These are phyloP conservation scores for Oidium heveae DNA, from an alignment of 2,329 filamentous ascomycete genomes.

Conservation along the genomic window DNA sequence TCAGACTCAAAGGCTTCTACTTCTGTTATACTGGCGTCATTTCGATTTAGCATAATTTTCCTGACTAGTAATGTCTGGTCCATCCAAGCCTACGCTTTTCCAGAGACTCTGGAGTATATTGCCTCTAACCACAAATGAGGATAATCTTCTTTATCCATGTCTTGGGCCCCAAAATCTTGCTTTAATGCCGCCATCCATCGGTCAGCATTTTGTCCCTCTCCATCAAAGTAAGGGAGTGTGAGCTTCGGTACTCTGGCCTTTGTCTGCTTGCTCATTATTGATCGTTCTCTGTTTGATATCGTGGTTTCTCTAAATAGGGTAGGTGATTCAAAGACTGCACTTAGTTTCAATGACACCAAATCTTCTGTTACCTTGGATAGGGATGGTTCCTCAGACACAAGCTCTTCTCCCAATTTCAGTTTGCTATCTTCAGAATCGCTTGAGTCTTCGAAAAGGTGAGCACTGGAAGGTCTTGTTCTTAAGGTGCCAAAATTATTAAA, in stretches of 20 bases:
- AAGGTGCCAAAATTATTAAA: too few species aligned
- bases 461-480: too few species aligned
- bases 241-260: neutral
- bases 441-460: too few species aligned
- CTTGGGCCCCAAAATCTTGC: neutral
- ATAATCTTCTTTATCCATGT: neutral
- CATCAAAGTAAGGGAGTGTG: neutral
- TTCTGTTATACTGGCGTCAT: neutral
- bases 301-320: too few species aligned
- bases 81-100: neutral
- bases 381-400: too few species aligned
- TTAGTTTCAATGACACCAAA: too few species aligned
- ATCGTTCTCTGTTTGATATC: too few species aligned
- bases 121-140: neutral
- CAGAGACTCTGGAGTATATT: neutral
- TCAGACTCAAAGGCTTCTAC: neutral
- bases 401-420: too few species aligned
- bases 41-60: neutral
- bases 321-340: too few species aligned
- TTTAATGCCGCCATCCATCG: neutral
- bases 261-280: neutral
- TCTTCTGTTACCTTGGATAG: too few species aligned
- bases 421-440: too few species aligned
- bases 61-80: neutral
- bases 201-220: neutral